Base-by-base conservation (phyloP, 306 rosid species). In the Quercus glauca region DNA sequence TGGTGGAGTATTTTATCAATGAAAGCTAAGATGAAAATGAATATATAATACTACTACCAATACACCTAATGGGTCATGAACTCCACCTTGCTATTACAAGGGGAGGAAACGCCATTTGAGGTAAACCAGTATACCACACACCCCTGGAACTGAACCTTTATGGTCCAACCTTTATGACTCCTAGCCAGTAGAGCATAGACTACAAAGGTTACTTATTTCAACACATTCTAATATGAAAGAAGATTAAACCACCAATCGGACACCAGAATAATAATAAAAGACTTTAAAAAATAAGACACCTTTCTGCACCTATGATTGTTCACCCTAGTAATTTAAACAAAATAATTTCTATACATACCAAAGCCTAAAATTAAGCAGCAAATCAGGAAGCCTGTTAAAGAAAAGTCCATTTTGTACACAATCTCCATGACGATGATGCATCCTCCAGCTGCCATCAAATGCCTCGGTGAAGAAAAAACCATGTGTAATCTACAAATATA, bases 381-480 rank as follows among this genome's bases (percentile, higher is more conserved):
- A 78, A 91, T 55, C 65, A 81, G 55, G 59, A 96, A 96, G 77
- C 98, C 99, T 3, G 74, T 60, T 63, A 93, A 91, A 77, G 99
- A 93, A 83, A 93, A 93, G 85, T 96, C 96, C 98, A 91, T 89
- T 73, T 86, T 86, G 91, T 90, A 93, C 73, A 83, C 88, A 49
- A 85, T 78, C 91, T 96, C 99, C 94, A 93, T 86, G 58, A 87
- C 69, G 55, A 96, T 89, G 83, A 90, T 91, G 90, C 97, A 89
- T 73, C 92, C 97, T 77, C 93, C 91, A 81, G 98, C 97, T n/a
- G 71, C 97, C 90, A 90, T 84, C 78, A 96, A 86, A 90, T 96
- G 99, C 79, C 96, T 91, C 43, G 99, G 98, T 29, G 99, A 93
- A 76, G 98, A 93, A 85, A 96, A 93, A 83, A 96, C 98, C 98